A percentile compares a stretch with the other conserved stretches of the same genome.
Conservation (phyloP, 495 filamentous ascomycete species). For the Aspergillus olivimuriae region DNA sequence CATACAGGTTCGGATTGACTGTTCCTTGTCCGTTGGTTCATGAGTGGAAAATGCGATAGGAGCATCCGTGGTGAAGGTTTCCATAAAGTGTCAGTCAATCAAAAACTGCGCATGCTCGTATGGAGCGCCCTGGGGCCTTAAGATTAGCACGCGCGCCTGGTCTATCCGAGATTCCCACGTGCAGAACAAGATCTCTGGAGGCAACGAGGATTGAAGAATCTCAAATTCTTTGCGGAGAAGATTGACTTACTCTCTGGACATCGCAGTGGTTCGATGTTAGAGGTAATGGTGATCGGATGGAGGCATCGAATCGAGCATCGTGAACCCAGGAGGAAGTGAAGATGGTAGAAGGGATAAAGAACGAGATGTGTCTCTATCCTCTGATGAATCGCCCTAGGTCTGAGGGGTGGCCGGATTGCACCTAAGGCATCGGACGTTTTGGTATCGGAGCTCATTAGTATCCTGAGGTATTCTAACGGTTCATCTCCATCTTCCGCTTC, state of each 20-base stretch:
- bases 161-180: conserved; percentile 55
- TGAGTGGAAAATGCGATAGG: conserved; percentile 51
- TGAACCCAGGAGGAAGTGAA: conserved; percentile 30
- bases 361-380: too few species aligned
- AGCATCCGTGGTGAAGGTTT: conserved; percentile 40
- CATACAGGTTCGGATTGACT: conserved; percentile 59
- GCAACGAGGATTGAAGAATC: conserved; percentile 50
- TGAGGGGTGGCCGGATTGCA: background rate
- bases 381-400: background rate
- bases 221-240: conserved; percentile 50
- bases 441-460: background rate
- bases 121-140: conserved; percentile 53
- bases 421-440: background rate
- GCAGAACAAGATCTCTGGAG: conserved; percentile 49
- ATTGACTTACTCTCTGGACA: conserved; percentile 28
- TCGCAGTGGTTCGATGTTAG: conserved; percentile 4
- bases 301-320: conserved; percentile 35
- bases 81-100: conserved; percentile 47
- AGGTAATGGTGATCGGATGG: conserved; percentile 46
- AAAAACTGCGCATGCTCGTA: conserved; percentile 58
- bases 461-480: background rate
- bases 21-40: conserved; percentile 46
- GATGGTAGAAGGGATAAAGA: conserved; percentile 13
- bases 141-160: conserved; percentile 50
- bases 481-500: too few species aligned